These are phyloP conservation scores for Aspergillus ustus DNA, from an alignment of 2,329 filamentous ascomycete species.

Conservation along the genomic window DNA sequence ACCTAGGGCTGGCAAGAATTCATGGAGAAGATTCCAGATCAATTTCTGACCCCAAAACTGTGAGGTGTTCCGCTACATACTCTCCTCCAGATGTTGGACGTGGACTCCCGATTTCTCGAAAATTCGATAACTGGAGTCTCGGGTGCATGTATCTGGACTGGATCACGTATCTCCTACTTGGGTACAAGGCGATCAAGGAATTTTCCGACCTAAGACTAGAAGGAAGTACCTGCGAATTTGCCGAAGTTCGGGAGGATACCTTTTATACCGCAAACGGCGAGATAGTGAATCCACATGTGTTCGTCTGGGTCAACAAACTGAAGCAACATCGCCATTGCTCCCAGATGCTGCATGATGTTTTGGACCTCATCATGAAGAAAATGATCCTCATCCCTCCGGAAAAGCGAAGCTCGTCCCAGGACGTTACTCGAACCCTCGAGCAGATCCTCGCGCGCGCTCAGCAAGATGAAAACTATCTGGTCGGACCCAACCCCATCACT, in stretches of 20 bases:
- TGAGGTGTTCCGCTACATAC: conserved; percentile 36
- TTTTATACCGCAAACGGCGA: conserved; percentile 15
- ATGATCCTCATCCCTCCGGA: conserved; percentile 11
- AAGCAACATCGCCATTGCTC: conserved; percentile 1
- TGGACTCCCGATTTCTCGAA: conserved; percentile 23
- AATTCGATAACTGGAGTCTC: conserved; percentile 38
- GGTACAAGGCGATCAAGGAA: conserved; percentile 17
- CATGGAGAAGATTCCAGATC: conserved; percentile 40
- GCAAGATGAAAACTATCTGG: background rate
- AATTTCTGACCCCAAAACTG: conserved; percentile 25
- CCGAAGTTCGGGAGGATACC: conserved; percentile 1
- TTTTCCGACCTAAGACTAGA: conserved; percentile 12
- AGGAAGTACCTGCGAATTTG: background rate
- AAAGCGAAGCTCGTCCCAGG: background rate
- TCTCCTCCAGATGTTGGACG: conserved; percentile 44
- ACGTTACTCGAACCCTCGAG: background rate
- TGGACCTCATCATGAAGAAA: conserved; percentile 15
- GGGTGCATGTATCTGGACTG: conserved; percentile 45
- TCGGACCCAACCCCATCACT: too few species aligned
- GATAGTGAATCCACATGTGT: conserved; percentile 8
- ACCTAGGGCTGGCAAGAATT: conserved; percentile 41
- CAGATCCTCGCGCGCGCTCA: background rate
- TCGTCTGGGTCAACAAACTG: conserved; percentile 11
- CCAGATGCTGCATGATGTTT: conserved; percentile 2
- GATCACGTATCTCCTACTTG: conserved; percentile 41